Evolutionary conservation across 2,329 filamentous ascomycete genomes (phyloP).

Genomic region (Fusarium sublunatum): DNA sequence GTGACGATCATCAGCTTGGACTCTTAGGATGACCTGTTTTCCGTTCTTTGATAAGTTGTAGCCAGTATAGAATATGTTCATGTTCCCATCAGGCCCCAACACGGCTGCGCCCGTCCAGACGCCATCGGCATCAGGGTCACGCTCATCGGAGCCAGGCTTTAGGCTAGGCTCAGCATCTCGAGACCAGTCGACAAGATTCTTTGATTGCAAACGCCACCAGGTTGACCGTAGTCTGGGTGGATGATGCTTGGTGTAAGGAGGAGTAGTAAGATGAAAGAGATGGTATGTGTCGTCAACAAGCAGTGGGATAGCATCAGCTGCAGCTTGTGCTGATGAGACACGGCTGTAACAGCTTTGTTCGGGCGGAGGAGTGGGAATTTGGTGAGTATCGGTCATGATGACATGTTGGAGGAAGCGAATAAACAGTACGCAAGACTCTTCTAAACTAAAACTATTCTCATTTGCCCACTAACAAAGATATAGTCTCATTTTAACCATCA

Average conservation of each 20-base stretch:
- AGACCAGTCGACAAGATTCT: constrained; percentile 47
- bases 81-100: constrained; percentile 47
- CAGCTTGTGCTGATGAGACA: constrained; percentile 45
- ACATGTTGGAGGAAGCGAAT: too few relatives aligned
- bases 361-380: constrained; percentile 40
- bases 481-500: too few relatives aligned
- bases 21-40: constrained; percentile 50
- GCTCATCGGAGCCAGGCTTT: constrained; percentile 30
- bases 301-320: constrained; percentile 52
- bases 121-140: constrained; percentile 48
- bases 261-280: constrained; percentile 51
- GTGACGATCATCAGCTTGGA: constrained; percentile 42
- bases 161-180: constrained; percentile 45
- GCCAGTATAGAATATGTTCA: constrained; percentile 54
- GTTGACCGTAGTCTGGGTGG: constrained; percentile 49
- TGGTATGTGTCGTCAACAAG: constrained; percentile 53
- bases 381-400: too few relatives aligned
- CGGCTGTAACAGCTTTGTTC: constrained; percentile 46
- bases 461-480: too few relatives aligned
- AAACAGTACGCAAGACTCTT: too few relatives aligned
- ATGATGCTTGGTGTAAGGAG: constrained; percentile 49
- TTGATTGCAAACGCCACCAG: constrained; percentile 49
- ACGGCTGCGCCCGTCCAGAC: constrained; percentile 52
- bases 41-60: constrained; percentile 49
- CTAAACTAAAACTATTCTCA: too few relatives aligned